Conservation (phyloP, 345 rosid genomes). For the Capsella bursapastoris region DNA sequence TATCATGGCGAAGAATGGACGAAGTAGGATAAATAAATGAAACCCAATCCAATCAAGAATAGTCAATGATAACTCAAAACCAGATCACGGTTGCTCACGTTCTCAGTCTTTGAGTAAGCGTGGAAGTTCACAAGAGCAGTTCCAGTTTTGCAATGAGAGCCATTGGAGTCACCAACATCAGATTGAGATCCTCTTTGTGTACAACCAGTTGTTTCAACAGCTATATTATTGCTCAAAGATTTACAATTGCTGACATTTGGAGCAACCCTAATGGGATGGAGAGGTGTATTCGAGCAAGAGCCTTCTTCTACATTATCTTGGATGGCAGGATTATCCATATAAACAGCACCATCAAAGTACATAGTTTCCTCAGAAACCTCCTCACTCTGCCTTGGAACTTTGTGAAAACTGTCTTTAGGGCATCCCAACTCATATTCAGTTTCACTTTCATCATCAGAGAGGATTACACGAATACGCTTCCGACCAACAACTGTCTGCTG, state of each 20-base stretch:
- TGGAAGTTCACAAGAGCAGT: slow-evolving; percentile 52
- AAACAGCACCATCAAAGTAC: slow-evolving; percentile 47
- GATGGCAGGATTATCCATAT: slow-evolving; percentile 47
- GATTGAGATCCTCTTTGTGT: slow-evolving; percentile 58
- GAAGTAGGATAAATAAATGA: not conserved
- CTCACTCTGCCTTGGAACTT: slow-evolving; percentile 39
- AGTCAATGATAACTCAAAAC: slow-evolving; percentile 20
- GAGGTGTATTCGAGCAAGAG: slow-evolving; percentile 60
- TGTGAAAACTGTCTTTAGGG: slow-evolving; percentile 41
- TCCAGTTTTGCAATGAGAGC: slow-evolving; percentile 40
- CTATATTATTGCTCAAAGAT: slow-evolving; percentile 50
- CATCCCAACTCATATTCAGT: slow-evolving; percentile 48
- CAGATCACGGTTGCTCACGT: slow-evolving; percentile 52
- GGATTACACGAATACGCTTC: slow-evolving; percentile 70
- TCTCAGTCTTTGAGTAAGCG: slow-evolving; percentile 45
- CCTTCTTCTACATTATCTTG: slow-evolving; percentile 69
- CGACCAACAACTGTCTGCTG: slow-evolving; percentile 61
- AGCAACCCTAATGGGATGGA: slow-evolving; percentile 47
- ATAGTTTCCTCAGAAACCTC: slow-evolving; percentile 63
- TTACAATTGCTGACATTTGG: slow-evolving; percentile 48
- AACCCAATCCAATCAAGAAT: slow-evolving; percentile 9
- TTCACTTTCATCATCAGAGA: slow-evolving; percentile 91
- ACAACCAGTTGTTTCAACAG: slow-evolving; percentile 45
- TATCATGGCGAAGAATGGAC: slow-evolving; percentile 19
- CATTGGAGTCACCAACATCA: slow-evolving; percentile 52